These are phyloP conservation scores for Microdochium trichocladiopsis DNA, from an alignment of 2,329 filamentous ascomycete genomes.

Conservation along the genomic window DNA sequence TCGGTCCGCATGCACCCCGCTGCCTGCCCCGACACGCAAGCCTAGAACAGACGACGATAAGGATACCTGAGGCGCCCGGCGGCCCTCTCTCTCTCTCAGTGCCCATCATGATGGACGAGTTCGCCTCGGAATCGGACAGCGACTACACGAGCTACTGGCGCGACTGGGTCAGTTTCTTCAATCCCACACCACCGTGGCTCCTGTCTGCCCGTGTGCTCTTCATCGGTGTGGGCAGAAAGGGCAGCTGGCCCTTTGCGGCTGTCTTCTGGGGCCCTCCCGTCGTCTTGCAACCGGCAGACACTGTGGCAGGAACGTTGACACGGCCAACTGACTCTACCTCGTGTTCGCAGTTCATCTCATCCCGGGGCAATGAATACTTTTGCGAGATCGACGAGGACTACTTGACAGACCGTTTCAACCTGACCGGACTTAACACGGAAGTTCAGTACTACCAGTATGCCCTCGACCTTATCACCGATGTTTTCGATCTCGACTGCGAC, in stretches of 20 bases:
- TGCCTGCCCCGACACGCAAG: no score
- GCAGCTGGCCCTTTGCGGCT: not conserved
- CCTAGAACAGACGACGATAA: no score
- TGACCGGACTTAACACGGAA: conserved; percentile 93
- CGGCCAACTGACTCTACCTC: not conserved
- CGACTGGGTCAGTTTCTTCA: conserved; percentile 75
- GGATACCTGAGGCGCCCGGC: no score
- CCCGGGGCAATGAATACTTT: conserved; percentile 96
- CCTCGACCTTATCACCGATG: conserved; percentile 92
- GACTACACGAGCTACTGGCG: conserved; percentile 99
- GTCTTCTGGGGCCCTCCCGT: no score
- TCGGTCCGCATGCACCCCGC: no score
- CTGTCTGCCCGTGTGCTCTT: not conserved
- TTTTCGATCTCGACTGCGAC: conserved; percentile 97
- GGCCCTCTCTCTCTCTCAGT: not conserved
- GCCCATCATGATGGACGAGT: conserved; percentile 74
- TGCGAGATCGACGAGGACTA: conserved; percentile 99
- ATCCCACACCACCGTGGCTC: conserved; percentile 1
- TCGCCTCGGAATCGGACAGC: conserved; percentile 94
- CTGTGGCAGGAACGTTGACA: conserved; percentile 11
- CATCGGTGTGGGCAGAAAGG: not conserved
- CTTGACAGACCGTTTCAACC: conserved; percentile 94
- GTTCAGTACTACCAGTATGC: conserved; percentile 99
- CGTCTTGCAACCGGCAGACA: no score
- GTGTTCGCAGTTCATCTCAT: conserved; percentile 88